Evolutionary conservation across 257 asterid species (phyloP).

Genomic region (Gentiana straminea): DNA sequence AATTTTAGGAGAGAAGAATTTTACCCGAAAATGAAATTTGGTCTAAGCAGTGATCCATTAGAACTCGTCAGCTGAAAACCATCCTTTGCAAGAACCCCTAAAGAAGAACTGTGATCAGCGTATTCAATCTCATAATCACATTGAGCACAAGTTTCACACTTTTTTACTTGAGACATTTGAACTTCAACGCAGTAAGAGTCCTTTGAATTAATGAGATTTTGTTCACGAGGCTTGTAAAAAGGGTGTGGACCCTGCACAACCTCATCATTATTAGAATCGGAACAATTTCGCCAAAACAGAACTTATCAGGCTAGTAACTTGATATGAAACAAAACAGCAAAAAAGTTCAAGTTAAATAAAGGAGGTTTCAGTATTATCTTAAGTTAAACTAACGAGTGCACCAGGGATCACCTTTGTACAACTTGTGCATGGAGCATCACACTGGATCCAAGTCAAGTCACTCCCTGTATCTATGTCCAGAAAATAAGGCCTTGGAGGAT

Average conservation of each 20-base stretch:
- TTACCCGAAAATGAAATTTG: conserved; percentile 58
- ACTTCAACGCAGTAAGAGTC: conserved; percentile 54
- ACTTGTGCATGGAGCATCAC: conserved; percentile 86
- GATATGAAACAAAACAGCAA: too few relatives aligned
- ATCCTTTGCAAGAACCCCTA: conserved; percentile 69
- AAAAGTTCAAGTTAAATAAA: background rate
- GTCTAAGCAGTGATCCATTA: conserved; percentile 44
- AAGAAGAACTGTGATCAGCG: conserved; percentile 71
- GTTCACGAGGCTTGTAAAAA: conserved; percentile 47
- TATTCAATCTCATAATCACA: conserved; percentile 76
- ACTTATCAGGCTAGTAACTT: too few relatives aligned
- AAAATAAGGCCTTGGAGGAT: conserved; percentile 74
- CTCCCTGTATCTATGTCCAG: conserved; percentile 77
- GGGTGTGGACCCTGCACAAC: conserved; percentile 67
- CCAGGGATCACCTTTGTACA: conserved; percentile 51
- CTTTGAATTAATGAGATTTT: conserved; percentile 30
- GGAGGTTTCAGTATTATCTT: background rate
- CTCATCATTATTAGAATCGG: conserved; percentile 5
- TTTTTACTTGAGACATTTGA: conserved; percentile 23
- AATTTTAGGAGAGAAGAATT: background rate
- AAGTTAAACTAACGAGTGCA: background rate
- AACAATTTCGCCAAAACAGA: too few relatives aligned
- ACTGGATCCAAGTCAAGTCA: conserved; percentile 77
- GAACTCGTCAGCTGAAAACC: conserved; percentile 40
- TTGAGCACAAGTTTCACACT: conserved; percentile 43